phyloP scores from a whole-genome alignment of 768 basidiomycete species.

The Boletus fagicola region DNA sequence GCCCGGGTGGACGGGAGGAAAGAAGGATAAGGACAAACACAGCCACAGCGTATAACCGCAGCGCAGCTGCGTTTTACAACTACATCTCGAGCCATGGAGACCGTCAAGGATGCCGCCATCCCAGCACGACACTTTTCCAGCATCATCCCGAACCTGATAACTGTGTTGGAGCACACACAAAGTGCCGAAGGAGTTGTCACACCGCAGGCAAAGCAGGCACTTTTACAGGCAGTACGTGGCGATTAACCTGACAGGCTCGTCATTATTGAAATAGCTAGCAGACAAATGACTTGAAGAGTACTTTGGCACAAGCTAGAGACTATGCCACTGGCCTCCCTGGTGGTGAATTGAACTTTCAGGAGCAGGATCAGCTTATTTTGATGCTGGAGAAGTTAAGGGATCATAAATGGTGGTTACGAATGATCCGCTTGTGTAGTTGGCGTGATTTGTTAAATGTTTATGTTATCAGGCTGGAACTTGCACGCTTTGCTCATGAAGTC shows the following conservation, averaged over 20 bases:
- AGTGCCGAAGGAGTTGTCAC: slow-evolving; percentile 52
- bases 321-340: slow-evolving; percentile 60
- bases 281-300: slow-evolving; percentile 71
- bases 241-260: neutral
- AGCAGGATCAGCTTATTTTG: slow-evolving; percentile 68
- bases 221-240: slow-evolving; percentile 61
- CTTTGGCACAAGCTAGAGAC: slow-evolving; percentile 58
- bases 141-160: slow-evolving; percentile 58
- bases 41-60: slow-evolving; percentile 12
- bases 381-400: slow-evolving; percentile 65
- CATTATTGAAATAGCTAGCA: slow-evolving; percentile 26
- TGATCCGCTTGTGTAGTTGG: neutral
- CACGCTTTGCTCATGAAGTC: slow-evolving; percentile 47
- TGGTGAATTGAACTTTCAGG: slow-evolving; percentile 64
- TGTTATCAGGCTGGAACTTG: slow-evolving; percentile 50
- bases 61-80: neutral
- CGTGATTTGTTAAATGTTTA: neutral
- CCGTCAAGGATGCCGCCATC: slow-evolving; percentile 19
- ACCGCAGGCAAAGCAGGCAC: slow-evolving; percentile 60
- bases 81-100: slow-evolving; percentile 9
- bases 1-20: too few species aligned
- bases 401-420: slow-evolving; percentile 41
- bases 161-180: slow-evolving; percentile 60
- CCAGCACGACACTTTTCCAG: slow-evolving; percentile 52
- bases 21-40: slow-evolving; percentile 3